These are phyloP conservation scores for Botrytis pseudocinerea DNA, from an alignment of 2,329 filamentous ascomycete genomes.

Conservation along the genomic window DNA sequence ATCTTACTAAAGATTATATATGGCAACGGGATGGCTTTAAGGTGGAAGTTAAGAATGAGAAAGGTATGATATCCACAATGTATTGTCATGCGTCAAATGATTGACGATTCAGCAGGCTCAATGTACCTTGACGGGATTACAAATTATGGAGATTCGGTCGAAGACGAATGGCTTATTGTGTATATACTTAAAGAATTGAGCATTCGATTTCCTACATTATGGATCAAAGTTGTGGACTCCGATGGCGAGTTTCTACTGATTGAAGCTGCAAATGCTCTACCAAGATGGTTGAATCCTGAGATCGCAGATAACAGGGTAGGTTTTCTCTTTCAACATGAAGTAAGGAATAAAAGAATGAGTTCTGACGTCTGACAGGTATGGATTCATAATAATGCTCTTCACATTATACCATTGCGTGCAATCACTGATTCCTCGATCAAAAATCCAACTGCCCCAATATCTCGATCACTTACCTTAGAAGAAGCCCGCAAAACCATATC, in stretches of 20 bases:
- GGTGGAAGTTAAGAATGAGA: slow-evolving; percentile 56
- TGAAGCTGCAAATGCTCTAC: slow-evolving; percentile 85
- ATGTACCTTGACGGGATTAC: slow-evolving; percentile 73
- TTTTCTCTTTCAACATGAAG: slow-evolving; percentile 4
- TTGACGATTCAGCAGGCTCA: slow-evolving; percentile 45
- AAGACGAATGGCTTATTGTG: slow-evolving; percentile 97
- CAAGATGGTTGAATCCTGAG: slow-evolving; percentile 89
- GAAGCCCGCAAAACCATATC: slow-evolving; percentile 65
- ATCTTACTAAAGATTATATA: slow-evolving; percentile 79
- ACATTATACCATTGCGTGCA: slow-evolving; percentile 64
- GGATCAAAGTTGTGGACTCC: slow-evolving; percentile 80
- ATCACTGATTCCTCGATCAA: slow-evolving; percentile 41
- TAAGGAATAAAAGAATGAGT: neutral
- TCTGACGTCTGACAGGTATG: slow-evolving; percentile 59
- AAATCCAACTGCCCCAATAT: slow-evolving; percentile 43
- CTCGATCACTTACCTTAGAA: slow-evolving; percentile 56
- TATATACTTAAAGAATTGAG: slow-evolving; percentile 83
- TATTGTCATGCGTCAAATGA: neutral
- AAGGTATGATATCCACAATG: slow-evolving; percentile 48
- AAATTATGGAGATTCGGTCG: slow-evolving; percentile 90
- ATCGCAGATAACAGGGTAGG: slow-evolving; percentile 74
- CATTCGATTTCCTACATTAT: slow-evolving; percentile 68
- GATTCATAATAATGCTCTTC: slow-evolving; percentile 76
- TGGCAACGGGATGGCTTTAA: slow-evolving; percentile 88
- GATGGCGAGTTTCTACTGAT: slow-evolving; percentile 96